A percentile compares a stretch with the other conserved stretches of the same genome.
Conservation (phyloP, 1,284 basidiomycete genomes). For the Ustilago tritici region DNA sequence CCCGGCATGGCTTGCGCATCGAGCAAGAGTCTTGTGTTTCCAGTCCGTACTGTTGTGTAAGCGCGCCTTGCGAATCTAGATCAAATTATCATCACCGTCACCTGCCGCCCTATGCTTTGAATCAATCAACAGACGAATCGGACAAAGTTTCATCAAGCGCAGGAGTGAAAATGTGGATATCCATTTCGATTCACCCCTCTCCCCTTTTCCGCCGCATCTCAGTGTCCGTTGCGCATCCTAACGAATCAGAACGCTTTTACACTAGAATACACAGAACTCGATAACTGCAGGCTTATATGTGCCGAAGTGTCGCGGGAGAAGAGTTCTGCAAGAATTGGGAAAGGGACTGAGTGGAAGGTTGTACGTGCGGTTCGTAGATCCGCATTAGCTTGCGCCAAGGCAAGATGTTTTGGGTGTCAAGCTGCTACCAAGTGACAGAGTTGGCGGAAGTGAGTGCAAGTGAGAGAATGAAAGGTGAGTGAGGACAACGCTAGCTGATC, state of each 20-base stretch:
- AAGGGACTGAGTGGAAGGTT: background rate
- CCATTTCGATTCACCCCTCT: slow-evolving; percentile 11
- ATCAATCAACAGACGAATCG: slow-evolving; percentile 19
- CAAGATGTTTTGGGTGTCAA: background rate
- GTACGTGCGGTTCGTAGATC: background rate
- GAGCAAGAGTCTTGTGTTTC: slow-evolving; percentile 1
- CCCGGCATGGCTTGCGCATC: slow-evolving; percentile 13
- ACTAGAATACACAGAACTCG: background rate
- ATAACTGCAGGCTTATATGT: background rate
- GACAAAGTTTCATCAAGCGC: slow-evolving; percentile 19
- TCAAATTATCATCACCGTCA: slow-evolving; percentile 24
- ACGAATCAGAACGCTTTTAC: slow-evolving; percentile 42
- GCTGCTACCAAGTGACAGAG: background rate
- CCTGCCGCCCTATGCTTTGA: slow-evolving; percentile 32
- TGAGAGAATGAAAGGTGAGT: background rate
- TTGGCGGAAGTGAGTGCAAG: background rate
- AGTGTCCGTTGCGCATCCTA: slow-evolving; percentile 27
- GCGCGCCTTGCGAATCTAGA: slow-evolving; percentile 32
- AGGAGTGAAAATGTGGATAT: slow-evolving; percentile 56
- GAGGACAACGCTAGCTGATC: no score
- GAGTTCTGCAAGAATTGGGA: background rate
- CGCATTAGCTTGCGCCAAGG: background rate
- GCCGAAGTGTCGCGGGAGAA: background rate
- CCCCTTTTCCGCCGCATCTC: slow-evolving; percentile 16
- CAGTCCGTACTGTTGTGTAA: background rate